These are phyloP conservation scores for Magnaporthiopsis incrustans DNA, from an alignment of 2,329 filamentous ascomycete genomes.

Conservation along the genomic window DNA sequence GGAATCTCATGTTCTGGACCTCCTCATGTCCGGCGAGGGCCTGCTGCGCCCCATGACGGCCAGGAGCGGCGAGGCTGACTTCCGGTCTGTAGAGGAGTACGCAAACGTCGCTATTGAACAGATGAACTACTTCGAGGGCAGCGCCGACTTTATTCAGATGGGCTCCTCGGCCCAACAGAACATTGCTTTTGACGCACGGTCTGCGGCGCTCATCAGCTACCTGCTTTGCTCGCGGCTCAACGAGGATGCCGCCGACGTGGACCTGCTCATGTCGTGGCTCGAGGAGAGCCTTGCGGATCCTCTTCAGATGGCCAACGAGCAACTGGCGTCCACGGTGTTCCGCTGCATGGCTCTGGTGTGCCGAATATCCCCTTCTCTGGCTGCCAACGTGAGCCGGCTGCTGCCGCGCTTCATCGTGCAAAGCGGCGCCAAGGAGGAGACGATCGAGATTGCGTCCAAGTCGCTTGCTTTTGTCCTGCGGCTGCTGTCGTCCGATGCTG, in stretches of 20 bases:
- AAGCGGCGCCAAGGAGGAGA: constrained; percentile 59
- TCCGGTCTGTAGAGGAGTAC: constrained; percentile 52
- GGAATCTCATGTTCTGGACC: constrained; percentile 61
- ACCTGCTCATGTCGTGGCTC: constrained; percentile 75
- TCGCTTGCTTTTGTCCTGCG: constrained; percentile 76
- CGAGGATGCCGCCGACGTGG: constrained; percentile 71
- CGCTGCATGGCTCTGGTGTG: constrained; percentile 78
- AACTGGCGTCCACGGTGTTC: constrained; percentile 69
- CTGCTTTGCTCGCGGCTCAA: constrained; percentile 79
- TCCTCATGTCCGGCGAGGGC: constrained; percentile 55
- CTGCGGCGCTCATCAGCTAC: constrained; percentile 71
- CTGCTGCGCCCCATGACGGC: constrained; percentile 34
- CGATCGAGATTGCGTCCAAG: constrained; percentile 70
- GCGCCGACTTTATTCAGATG: constrained; percentile 81
- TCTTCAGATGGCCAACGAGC: constrained; percentile 72
- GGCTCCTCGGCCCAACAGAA: constrained; percentile 81
- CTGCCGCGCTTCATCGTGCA: constrained; percentile 86
- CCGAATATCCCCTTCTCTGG: constrained; percentile 62
- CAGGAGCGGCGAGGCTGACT: constrained; percentile 40
- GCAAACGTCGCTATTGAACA: constrained; percentile 71
- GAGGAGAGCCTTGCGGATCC: constrained; percentile 73
- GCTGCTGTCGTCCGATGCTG: constrained; percentile 78
- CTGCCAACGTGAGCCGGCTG: constrained; percentile 67
- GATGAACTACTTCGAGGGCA: constrained; percentile 79
- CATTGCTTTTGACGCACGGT: constrained; percentile 79